A percentile compares a stretch with the other conserved stretches of the same genome.
Conservation (phyloP, 78 protist genomes). For the Dictyostelium citrinum region DNA sequence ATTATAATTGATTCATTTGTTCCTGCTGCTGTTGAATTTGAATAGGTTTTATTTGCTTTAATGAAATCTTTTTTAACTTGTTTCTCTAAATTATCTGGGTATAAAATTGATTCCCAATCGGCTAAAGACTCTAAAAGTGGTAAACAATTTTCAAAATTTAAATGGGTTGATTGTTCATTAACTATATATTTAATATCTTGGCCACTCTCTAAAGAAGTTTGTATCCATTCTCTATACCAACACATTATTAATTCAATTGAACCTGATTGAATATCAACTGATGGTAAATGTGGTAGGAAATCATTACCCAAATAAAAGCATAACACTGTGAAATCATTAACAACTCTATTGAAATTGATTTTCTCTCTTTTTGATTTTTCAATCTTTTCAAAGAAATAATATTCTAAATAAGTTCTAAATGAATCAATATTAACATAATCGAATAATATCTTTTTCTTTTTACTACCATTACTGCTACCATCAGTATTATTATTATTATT, state of each 20-base stretch:
- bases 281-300: conserved; percentile 98
- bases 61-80: background rate
- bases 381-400: background rate
- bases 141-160: background rate
- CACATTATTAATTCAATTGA: conserved; percentile 87
- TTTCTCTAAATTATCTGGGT: conserved; percentile 43
- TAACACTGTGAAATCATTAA: conserved; percentile 97
- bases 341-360: conserved; percentile 86
- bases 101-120: conserved; percentile 15
- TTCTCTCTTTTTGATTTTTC: background rate
- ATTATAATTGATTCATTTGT: background rate
- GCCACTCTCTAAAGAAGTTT: background rate
- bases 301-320: conserved; percentile 98
- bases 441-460: background rate
- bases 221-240: conserved; percentile 72
- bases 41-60: background rate
- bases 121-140: background rate
- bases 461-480: background rate
- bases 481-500: no score
- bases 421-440: conserved; percentile 58
- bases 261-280: conserved; percentile 91
- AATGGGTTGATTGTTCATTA: background rate
- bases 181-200: background rate
- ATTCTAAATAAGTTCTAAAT: conserved; percentile 74
- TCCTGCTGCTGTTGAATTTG: background rate